These are phyloP conservation scores for Fusarium lyarnte DNA, from an alignment of 2,329 filamentous ascomycete species.

Conservation along the genomic window DNA sequence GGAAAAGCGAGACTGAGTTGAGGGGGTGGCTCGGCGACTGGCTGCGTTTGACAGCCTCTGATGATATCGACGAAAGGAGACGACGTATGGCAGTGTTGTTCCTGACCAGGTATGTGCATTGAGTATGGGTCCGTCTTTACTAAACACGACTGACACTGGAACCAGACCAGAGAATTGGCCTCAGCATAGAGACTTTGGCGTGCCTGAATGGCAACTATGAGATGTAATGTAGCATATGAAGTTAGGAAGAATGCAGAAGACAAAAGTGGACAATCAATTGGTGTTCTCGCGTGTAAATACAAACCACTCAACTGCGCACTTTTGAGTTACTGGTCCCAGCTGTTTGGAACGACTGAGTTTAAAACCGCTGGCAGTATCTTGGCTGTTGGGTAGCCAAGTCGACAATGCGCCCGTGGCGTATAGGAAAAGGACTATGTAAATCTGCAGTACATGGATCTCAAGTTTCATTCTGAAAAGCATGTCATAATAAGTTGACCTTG, in stretches of 20 bases:
- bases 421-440: background rate
- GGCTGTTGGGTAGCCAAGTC: background rate
- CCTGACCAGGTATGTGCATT: constrained; percentile 52
- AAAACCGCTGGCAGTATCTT: background rate
- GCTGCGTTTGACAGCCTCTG: constrained; percentile 57
- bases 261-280: constrained; percentile 2
- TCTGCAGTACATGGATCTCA: background rate
- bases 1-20: constrained; percentile 67
- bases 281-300: constrained; percentile 26
- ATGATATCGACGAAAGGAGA: constrained; percentile 50
- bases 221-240: constrained; percentile 8
- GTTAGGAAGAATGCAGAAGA: background rate
- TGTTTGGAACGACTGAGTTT: background rate
- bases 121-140: background rate
- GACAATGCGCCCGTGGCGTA: background rate
- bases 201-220: constrained; percentile 55
- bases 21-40: constrained; percentile 57
- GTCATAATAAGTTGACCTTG: background rate
- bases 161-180: constrained; percentile 54
- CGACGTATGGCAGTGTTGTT: constrained; percentile 53
- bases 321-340: background rate
- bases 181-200: constrained; percentile 51
- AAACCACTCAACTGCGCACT: background rate
- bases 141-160: constrained; percentile 14
- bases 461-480: background rate